Conservation (phyloP, 2,329 filamentous ascomycete genomes). For the Paecilomyces fulvus region DNA sequence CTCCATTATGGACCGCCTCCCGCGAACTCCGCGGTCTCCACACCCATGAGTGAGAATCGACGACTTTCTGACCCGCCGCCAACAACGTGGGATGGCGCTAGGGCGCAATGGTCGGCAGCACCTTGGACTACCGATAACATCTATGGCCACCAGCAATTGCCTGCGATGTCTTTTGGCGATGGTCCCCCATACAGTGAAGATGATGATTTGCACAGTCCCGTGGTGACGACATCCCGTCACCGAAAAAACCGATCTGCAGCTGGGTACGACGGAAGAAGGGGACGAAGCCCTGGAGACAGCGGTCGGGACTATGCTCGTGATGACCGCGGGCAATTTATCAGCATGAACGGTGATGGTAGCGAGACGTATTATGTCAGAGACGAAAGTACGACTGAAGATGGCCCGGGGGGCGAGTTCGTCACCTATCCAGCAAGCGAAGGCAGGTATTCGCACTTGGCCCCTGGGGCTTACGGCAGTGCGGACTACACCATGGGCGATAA, state of each 20-base stretch:
- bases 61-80: constrained; percentile 76
- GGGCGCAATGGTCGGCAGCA: constrained; percentile 47
- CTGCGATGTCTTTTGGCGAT: constrained; percentile 75
- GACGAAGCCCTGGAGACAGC: constrained; percentile 39
- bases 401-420: constrained; percentile 70
- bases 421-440: constrained; percentile 64
- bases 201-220: constrained; percentile 83
- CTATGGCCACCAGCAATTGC: constrained; percentile 61
- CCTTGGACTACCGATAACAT: constrained; percentile 41
- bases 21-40: constrained; percentile 71
- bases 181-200: constrained; percentile 93
- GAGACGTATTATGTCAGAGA: constrained; percentile 67
- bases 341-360: constrained; percentile 60
- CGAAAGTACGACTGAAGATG: constrained; percentile 53
- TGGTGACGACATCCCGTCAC: constrained; percentile 74
- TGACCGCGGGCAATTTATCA: constrained; percentile 59
- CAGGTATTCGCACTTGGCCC: constrained; percentile 44
- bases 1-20: constrained; percentile 91
- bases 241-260: constrained; percentile 68
- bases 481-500: constrained; percentile 47
- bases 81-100: constrained; percentile 63
- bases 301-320: constrained; percentile 40
- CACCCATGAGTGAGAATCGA: constrained; percentile 70
- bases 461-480: constrained; percentile 35
- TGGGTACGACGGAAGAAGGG: constrained; percentile 34